Conservation (phyloP, 2,329 filamentous ascomycete genomes). For the Colletotrichum spinosum region DNA sequence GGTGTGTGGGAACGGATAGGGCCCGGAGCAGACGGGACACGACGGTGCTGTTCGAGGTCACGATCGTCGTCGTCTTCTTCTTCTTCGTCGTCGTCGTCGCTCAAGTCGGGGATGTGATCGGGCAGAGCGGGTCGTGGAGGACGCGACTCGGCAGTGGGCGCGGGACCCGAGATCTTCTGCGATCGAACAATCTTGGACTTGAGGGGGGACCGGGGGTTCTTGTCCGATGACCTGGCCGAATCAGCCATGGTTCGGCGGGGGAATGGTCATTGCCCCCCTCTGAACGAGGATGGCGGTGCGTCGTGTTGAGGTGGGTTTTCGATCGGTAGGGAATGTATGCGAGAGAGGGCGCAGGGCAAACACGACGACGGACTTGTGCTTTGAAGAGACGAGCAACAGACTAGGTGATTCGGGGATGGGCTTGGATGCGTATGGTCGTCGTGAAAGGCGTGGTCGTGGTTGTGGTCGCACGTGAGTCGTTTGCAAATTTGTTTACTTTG, state of each 20-base stretch:
- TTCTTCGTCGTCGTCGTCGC: slow-evolving; percentile 12
- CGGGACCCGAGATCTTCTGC: slow-evolving; percentile 61
- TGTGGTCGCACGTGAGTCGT: slow-evolving; percentile 29
- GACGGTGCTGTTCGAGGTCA: slow-evolving; percentile 45
- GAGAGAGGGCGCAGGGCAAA: slow-evolving; percentile 11
- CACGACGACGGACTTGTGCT: background rate
- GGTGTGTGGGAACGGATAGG: slow-evolving; percentile 70
- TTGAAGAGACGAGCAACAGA: background rate
- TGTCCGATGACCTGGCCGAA: slow-evolving; percentile 39
- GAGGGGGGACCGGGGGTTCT: slow-evolving; percentile 34
- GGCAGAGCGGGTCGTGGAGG: slow-evolving; percentile 37
- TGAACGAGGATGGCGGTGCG: slow-evolving; percentile 17
- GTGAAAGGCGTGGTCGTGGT: slow-evolving; percentile 3
- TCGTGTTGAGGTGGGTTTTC: slow-evolving; percentile 11
- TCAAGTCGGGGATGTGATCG: slow-evolving; percentile 41
- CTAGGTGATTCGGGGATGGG: background rate
- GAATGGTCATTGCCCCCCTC: slow-evolving; percentile 38
- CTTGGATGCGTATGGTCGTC: slow-evolving; percentile 4
- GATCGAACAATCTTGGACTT: slow-evolving; percentile 62
- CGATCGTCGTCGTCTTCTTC: background rate
- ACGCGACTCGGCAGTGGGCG: slow-evolving; percentile 47
- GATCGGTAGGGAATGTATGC: slow-evolving; percentile 15
- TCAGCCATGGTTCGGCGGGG: slow-evolving; percentile 39
- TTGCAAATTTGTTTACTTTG: slow-evolving; percentile 19
- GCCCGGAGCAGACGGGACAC: slow-evolving; percentile 32